Conservation (phyloP, 2,329 filamentous ascomycete species). For the Neopestalotiopsis sp. region DNA sequence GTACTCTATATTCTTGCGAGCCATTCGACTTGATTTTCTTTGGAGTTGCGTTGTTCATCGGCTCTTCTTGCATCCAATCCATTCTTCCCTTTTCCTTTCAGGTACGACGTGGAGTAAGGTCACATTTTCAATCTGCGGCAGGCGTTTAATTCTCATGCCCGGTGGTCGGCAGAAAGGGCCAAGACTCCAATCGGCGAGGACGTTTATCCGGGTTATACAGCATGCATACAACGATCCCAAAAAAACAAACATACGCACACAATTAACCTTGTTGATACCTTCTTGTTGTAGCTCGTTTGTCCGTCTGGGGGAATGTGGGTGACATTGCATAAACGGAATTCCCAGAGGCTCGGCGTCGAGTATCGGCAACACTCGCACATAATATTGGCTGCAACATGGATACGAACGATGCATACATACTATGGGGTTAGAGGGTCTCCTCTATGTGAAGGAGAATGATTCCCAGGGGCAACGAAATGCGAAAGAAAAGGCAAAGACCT, state of each 20-base stretch:
- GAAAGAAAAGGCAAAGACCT: too few species aligned
- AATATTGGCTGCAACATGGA: background rate
- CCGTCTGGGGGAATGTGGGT: background rate
- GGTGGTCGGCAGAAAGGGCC: too few species aligned
- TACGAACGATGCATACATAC: background rate
- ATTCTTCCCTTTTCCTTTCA: too few species aligned
- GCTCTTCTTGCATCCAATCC: too few species aligned
- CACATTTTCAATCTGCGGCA: too few species aligned
- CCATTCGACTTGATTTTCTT: too few species aligned
- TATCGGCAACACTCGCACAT: background rate
- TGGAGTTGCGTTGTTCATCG: too few species aligned
- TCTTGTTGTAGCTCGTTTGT: background rate
- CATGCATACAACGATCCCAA: background rate
- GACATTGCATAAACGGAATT: background rate
- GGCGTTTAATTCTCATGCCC: too few species aligned
- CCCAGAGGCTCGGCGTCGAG: background rate
- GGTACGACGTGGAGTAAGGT: too few species aligned
- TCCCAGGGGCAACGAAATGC: too few species aligned
- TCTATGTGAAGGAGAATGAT: background rate
- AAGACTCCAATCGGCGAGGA: too few species aligned
- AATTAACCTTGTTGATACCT: constrained; percentile 1
- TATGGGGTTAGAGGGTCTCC: background rate
- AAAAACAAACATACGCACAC: background rate
- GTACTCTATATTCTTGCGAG: background rate
- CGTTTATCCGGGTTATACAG: too few species aligned